phyloP scores from a whole-genome alignment of 73 alveolate genomes.

The Paramecium sonneborni region DNA sequence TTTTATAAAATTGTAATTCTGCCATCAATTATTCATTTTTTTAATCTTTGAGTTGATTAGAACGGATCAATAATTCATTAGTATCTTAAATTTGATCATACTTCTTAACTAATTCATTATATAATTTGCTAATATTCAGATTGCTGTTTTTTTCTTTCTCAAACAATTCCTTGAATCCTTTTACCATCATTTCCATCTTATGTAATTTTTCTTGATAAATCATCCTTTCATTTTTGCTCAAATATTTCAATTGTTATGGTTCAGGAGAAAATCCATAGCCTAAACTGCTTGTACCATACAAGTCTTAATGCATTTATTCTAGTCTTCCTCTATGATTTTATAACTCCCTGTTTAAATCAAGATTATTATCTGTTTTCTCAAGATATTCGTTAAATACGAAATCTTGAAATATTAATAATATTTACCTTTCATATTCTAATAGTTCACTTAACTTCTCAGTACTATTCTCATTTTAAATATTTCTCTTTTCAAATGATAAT shows the following conservation, averaged over 20 bases:
- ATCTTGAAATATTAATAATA: not conserved
- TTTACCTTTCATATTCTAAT: conserved; percentile 57
- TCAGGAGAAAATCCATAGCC: conserved; percentile 52
- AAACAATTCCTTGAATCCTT: conserved; percentile 49
- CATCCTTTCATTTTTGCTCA: conserved; percentile 48
- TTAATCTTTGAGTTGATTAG: not conserved
- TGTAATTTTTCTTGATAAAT: conserved; percentile 44
- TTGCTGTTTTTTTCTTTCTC: conserved; percentile 2
- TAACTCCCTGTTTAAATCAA: conserved; percentile 42
- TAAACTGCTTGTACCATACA: conserved; percentile 43
- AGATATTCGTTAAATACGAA: conserved; percentile 39
- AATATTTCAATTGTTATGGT: conserved; percentile 44
- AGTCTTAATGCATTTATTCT: conserved; percentile 34
- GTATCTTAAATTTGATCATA: conserved; percentile 27
- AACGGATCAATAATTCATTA: conserved; percentile 11
- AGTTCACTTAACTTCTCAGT: conserved; percentile 32
- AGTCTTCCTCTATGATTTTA: conserved; percentile 16
- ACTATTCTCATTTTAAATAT: conserved; percentile 46
- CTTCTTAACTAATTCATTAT: conserved; percentile 18
- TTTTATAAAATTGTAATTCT: conserved; percentile 54
- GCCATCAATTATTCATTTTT: conserved; percentile 19
- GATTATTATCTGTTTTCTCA: conserved; percentile 32
- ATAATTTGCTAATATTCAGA: not conserved
- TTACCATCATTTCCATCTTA: conserved; percentile 55
- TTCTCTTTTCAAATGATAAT: conserved; percentile 57